Conservation (phyloP, 176 grass and related monocot genomes). For the bread wheat (Triticum aestivum) region IWGSC_CS_RefSeq_v2.1 NC_057795.1:621541325-621541824, state of each 20-base stretch:
- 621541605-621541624: constrained; percentile 1
- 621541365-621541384: background rate
- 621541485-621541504: background rate
- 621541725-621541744: constrained; percentile 6
- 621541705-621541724: constrained; percentile 11
- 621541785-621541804: constrained; percentile 54
- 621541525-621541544: background rate
- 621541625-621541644: background rate
- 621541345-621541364: background rate
- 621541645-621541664: background rate
- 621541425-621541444: background rate
- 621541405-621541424: background rate
- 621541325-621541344: background rate
- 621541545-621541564: background rate
- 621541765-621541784: background rate
- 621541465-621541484: background rate
- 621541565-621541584: background rate
- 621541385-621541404: background rate
- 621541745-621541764: background rate
- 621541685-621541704: background rate
- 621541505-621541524: constrained; percentile 19
- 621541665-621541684: background rate
- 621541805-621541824: constrained; percentile 94
- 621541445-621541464: background rate
- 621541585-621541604: constrained; percentile 29